A percentile compares a stretch with the other conserved stretches of the same genome.
Evolutionary conservation across 306 rosid genomes (phyloP).

Genomic region (Crataegus laevigata): DNA sequence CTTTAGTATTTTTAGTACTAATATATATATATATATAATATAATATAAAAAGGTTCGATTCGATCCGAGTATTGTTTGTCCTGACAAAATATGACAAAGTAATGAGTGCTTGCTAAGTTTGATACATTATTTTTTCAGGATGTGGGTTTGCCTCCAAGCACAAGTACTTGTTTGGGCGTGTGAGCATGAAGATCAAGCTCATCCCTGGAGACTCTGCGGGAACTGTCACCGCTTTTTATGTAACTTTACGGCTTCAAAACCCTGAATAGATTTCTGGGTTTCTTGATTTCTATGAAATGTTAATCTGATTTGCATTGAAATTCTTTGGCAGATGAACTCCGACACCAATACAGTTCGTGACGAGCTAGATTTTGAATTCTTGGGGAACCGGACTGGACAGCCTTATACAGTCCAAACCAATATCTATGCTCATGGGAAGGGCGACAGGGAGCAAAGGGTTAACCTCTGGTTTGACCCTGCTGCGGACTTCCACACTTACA

Average conservation of each 20-base stretch:
- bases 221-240: slow-evolving; percentile 92
- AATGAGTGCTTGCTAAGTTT: background rate
- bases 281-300: background rate
- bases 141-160: slow-evolving; percentile 79
- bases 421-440: slow-evolving; percentile 74
- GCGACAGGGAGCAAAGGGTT: slow-evolving; percentile 75
- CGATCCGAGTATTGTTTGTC: background rate
- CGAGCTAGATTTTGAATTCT: slow-evolving; percentile 90
- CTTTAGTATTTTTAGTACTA: background rate
- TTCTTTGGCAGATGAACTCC: slow-evolving; percentile 10
- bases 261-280: background rate
- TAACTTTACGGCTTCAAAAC: slow-evolving; percentile 9
- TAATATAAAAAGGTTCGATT: background rate
- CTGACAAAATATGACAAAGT: background rate
- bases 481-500: slow-evolving; percentile 66
- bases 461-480: slow-evolving; percentile 97
- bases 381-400: slow-evolving; percentile 84
- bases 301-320: background rate
- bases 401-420: slow-evolving; percentile 94
- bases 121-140: slow-evolving; percentile 34
- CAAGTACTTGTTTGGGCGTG: slow-evolving; percentile 77
- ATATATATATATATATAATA: too few species aligned
- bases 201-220: slow-evolving; percentile 92
- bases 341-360: slow-evolving; percentile 47
- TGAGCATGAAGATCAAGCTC: slow-evolving; percentile 96